Percentiles rank a stretch among this genome's conserved stretches.
phyloP scores from a whole-genome alignment of 257 asterid genomes.

The Catharanthus roseus region DNA sequence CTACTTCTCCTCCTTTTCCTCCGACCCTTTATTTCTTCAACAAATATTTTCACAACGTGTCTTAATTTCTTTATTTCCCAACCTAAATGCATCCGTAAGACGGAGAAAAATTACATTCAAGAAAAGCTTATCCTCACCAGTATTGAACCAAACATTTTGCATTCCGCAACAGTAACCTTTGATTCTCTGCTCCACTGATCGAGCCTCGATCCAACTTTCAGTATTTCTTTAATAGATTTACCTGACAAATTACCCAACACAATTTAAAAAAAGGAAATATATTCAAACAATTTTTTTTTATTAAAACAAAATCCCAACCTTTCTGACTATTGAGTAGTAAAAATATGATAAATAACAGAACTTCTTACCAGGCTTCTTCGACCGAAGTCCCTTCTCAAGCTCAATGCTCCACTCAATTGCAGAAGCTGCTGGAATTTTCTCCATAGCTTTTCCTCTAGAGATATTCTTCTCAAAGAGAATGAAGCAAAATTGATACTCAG shows the following conservation, averaged over 20 bases:
- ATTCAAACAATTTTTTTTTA: not conserved
- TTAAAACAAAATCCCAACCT: too few relatives aligned
- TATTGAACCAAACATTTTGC: slow-evolving; percentile 57
- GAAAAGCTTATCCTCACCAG: slow-evolving; percentile 81
- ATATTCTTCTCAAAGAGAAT: too few relatives aligned
- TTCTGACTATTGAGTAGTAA: too few relatives aligned
- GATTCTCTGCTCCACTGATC: slow-evolving; percentile 57
- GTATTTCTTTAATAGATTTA: slow-evolving; percentile 49
- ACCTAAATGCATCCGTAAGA: slow-evolving; percentile 67
- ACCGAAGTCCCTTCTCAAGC: slow-evolving; percentile 72
- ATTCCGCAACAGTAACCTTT: slow-evolving; percentile 40
- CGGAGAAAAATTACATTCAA: slow-evolving; percentile 64
- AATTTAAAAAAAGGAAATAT: not conserved
- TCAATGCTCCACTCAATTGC: slow-evolving; percentile 84
- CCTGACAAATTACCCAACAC: slow-evolving; percentile 27
- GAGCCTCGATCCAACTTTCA: slow-evolving; percentile 48
- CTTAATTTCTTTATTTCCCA: slow-evolving; percentile 48
- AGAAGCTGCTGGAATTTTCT: slow-evolving; percentile 58
- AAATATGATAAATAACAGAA: too few relatives aligned
- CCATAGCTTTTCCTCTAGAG: slow-evolving; percentile 26
- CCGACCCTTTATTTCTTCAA: slow-evolving; percentile 30
- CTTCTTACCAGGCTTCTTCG: slow-evolving; percentile 48
- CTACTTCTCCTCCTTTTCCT: slow-evolving; percentile 18
- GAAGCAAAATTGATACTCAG: too few relatives aligned
- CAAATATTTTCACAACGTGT: slow-evolving; percentile 47